Evolutionary conservation across 2,329 filamentous ascomycete genomes (phyloP), one percentile per base, ranked within the genome.

Genomic region (Grosmannia penicillata): DNA sequence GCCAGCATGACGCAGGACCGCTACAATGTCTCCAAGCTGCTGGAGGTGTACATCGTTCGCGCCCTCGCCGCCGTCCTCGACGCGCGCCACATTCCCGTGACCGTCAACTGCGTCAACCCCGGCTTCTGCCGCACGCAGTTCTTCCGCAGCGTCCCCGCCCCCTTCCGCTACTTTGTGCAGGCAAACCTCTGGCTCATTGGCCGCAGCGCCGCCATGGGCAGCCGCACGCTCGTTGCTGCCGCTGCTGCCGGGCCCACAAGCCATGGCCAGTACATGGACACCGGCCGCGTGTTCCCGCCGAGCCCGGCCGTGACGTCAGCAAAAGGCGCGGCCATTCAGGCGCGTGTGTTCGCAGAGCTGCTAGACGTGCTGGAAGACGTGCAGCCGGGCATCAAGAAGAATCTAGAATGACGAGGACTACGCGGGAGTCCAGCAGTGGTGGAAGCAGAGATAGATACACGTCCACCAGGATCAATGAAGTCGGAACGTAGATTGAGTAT

Each of bases 341-440:
- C 49, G 33, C 57, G 51, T 41, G 49, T 65, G 3, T 69, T 57
- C 49, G 53, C 47, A 14, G 63, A 70, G 51, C 44, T 69, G 45
- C 33, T 60, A 43, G 56, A 46, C 10, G 51, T 62, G 17, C 38
- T 70, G 23, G 62, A 68, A 36, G 52, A 37, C 4, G 55, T 68
- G 24, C 54, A 64, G 43, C 58, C 60, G 1, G 60, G 59, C 0
- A 47, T 65, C 13, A 50, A 45, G 8, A 45, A 48, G 22, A 57
- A 56, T 14, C 46, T 47, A 8, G 36, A 41, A 18, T 43, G 19
- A 39, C 3, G 14, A 27, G 15, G 8, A 21, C n/a, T 8, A 21
- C 8, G 18, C 23, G 14, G 26, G 21, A 36, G 9, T 17, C 4
- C 4, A 15, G 18, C n/a, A n/a, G 13, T 8, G n/a, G 15, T 8